phyloP scores from a whole-genome alignment of 2,329 filamentous ascomycete species.

The Diplodia intermedia region DNA sequence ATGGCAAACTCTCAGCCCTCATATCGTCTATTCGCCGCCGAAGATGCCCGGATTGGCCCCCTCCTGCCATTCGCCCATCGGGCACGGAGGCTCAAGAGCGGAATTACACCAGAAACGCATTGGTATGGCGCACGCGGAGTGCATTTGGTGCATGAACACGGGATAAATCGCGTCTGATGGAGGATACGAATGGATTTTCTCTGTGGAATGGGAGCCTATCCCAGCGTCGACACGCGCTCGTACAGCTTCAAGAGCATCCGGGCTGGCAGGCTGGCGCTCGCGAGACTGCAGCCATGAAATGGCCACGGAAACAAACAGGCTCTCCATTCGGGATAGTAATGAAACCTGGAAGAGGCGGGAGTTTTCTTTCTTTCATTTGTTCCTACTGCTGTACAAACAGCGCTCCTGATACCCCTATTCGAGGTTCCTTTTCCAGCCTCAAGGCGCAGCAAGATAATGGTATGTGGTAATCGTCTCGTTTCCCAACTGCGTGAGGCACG shows the following conservation, averaged over 20 bases:
- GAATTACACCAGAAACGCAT: background rate
- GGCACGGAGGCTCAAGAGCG: background rate
- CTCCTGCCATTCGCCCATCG: background rate
- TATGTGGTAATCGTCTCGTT: background rate
- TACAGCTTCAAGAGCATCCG: background rate
- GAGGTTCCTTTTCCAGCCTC: background rate
- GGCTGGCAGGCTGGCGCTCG: background rate
- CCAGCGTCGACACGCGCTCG: background rate
- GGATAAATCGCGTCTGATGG: background rate
- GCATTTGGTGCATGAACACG: background rate
- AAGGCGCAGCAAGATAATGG: background rate
- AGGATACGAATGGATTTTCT: background rate
- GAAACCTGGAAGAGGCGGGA: too few relatives aligned
- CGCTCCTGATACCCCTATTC: constrained; percentile 10
- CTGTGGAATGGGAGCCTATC: background rate
- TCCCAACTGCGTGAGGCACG: background rate
- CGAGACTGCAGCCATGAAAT: background rate
- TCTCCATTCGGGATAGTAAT: background rate
- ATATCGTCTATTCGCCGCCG: background rate
- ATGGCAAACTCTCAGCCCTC: background rate
- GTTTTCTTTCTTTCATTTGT: background rate
- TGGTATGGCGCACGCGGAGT: background rate
- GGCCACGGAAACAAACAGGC: background rate
- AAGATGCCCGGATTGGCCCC: background rate
- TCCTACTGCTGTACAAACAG: background rate